Base-by-base conservation (phyloP, 2,329 filamentous ascomycete species). In the Rutstroemia sp. region DNA sequence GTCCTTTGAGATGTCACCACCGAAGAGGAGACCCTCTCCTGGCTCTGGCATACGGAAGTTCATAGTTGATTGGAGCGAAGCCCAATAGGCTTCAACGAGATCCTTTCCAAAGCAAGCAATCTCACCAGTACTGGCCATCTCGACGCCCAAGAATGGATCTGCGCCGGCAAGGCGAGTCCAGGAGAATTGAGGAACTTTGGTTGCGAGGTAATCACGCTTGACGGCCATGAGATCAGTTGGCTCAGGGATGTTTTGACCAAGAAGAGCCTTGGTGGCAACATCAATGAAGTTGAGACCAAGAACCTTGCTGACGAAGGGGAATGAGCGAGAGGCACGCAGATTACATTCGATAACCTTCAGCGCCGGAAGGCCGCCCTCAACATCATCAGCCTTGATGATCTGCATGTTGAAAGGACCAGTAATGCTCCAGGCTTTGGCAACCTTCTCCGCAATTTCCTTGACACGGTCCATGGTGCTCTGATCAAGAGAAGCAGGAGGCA, bases 381-480 rank as follows among this genome's bases (percentile, higher is more conserved):
- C 83, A 67, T 87, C 78, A 12, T 89, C 80, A 38, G 88, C 90
- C 78, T 95, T 95, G 81, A 99, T 97, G 74, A 99, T 95, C 72
- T 99, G 94, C 92, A 99, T 97, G 81, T 99, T 99, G 84, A 97
- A 99, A 58, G 94, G 94, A 55, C 94, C 94, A 19, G 91, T 97
- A 72, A 97, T 97, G 69, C 82, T 91, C 90, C 92, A 96, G 48
- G 94, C 94, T 75, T 94, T 88, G 63, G 94, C 94, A 52, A 99
- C 92, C 82, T 96, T 97, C 73, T 92, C 75, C 16, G 94, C 92
- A 66, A 99, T 97, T 65, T 89, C 89, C 83, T 96, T 97, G 69
- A 96, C 83, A 59, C 94, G 89, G 63, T 82, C 83, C 81, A 96
- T 88, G 63, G 87, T 88, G 57, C 74, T 75, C 65, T 87, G 78